These are phyloP conservation scores for Aspergillus calidoustus DNA, from an alignment of 2,329 filamentous ascomycete genomes.

Conservation along the genomic window DNA sequence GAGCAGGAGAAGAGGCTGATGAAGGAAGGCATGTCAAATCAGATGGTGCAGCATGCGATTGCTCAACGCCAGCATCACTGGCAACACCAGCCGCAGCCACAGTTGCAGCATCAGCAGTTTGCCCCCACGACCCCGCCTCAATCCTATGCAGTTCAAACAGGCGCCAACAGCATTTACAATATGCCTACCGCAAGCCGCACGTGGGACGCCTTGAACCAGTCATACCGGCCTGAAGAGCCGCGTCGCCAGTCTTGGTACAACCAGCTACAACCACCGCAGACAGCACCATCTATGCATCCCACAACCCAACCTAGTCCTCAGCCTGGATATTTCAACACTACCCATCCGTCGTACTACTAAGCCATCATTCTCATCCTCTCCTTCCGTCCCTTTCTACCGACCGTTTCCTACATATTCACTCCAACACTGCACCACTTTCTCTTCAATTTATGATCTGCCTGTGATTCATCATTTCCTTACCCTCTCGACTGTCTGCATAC, in stretches of 20 bases:
- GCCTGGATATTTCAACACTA: slow-evolving; percentile 31
- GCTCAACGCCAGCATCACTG: slow-evolving; percentile 66
- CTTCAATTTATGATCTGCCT: slow-evolving; percentile 13
- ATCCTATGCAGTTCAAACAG: slow-evolving; percentile 22
- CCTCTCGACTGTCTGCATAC: slow-evolving; percentile 8
- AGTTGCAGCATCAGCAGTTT: slow-evolving; percentile 43
- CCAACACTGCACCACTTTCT: slow-evolving; percentile 3
- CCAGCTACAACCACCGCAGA: slow-evolving; percentile 31
- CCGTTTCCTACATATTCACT: not conserved
- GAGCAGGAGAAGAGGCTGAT: slow-evolving; percentile 77
- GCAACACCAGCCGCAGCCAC: slow-evolving; percentile 38
- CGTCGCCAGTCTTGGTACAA: slow-evolving; percentile 42
- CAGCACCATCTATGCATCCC: slow-evolving; percentile 32
- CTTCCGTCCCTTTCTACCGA: slow-evolving; percentile 6
- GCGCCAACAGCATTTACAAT: slow-evolving; percentile 36
- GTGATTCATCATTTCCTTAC: slow-evolving; percentile 6
- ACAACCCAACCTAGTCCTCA: slow-evolving; percentile 34
- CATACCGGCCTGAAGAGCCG: slow-evolving; percentile 35
- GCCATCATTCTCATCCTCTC: not conserved
- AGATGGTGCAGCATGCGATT: slow-evolving; percentile 75
- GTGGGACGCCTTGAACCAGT: slow-evolving; percentile 42
- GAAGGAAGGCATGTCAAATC: slow-evolving; percentile 70
- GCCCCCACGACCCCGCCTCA: slow-evolving; percentile 27
- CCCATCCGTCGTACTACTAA: slow-evolving; percentile 31
- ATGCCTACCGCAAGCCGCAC: slow-evolving; percentile 42